These are phyloP conservation scores for Hylodesmum podocarpum DNA, from an alignment of 306 rosid genomes.

Conservation along the genomic window DNA sequence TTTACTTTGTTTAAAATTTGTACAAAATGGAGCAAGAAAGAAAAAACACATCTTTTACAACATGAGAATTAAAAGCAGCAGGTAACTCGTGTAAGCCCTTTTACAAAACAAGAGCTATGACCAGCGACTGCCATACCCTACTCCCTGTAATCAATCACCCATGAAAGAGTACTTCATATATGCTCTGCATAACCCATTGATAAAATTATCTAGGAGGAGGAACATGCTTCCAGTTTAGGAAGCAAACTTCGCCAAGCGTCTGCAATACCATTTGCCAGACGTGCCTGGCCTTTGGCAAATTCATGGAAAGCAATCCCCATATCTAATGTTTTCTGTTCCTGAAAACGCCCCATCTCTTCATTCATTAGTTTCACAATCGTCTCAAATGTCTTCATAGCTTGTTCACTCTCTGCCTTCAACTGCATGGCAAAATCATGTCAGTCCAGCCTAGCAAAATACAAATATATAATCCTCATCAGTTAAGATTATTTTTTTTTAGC, in stretches of 20 bases:
- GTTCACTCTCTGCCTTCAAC: conserved; percentile 95
- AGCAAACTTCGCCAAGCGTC: conserved; percentile 95
- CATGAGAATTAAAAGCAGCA: conserved; percentile 42
- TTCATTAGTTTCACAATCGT: conserved; percentile 77
- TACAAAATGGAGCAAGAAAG: conserved; percentile 43
- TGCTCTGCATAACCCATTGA: conserved; percentile 20
- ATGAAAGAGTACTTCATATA: conserved; percentile 15
- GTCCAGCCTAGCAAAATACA: conserved; percentile 18
- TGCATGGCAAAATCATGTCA: conserved; percentile 50
- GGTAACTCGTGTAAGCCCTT: conserved; percentile 36
- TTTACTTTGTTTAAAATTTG: conserved; percentile 43
- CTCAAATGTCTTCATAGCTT: conserved; percentile 79
- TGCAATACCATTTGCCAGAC: conserved; percentile 78
- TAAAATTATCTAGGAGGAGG: conserved; percentile 40
- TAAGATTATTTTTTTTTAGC: neutral
- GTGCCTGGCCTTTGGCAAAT: conserved; percentile 97
- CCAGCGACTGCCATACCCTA: conserved; percentile 30
- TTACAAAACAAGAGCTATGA: conserved; percentile 41
- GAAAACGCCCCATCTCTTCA: conserved; percentile 86
- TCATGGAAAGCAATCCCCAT: conserved; percentile 94
- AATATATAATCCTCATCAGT: neutral
- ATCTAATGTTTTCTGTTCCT: conserved; percentile 87
- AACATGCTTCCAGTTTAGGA: conserved; percentile 87
- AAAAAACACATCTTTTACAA: conserved; percentile 33
- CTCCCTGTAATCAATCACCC: conserved; percentile 20